Evolutionary conservation across 305 asterid genomes (phyloP), one percentile per base, ranked within the genome.

Genomic region (Salvia sclarea): DNA sequence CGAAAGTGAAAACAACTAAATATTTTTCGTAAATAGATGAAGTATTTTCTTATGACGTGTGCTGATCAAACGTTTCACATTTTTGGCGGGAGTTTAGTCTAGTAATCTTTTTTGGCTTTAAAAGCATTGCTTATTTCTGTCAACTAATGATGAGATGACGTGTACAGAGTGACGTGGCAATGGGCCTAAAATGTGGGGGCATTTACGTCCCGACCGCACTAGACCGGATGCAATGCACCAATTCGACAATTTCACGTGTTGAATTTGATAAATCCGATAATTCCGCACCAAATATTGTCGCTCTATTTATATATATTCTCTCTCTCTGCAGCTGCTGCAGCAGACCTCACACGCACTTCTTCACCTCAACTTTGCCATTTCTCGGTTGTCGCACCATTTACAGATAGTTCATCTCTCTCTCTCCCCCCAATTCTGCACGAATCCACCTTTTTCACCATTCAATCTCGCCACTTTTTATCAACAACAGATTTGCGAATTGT

Each of bases 111-210:
- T 28, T 28, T 28, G 33, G 33, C 33, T 28, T 1, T 1, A 6
- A 4, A 28, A 25, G 30, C 30, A 25, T 13, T 13, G 18, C 8
- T 13, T 4, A n/a, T n/a, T n/a, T n/a, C n/a, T n/a, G n/a, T n/a
- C n/a, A 47, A 47, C 4, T 2, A 17, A 17, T 7, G 12, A 17
- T 7, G 37, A 49, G 56, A 49, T 61, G 66, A 49, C 9, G 74
- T 68, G 78, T 73, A 13, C 47, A 49, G 54, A 6, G 21, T 70
- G 72, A 75, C 69, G 12, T 67, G 52, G 72, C 54, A 48, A 21
- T 53, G 69, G 71, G 61, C 11, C 41, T 47, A 38, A 52, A 59
- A 40, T 35, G 9, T 41, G 37, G 22, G 41, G 41, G 12, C 43
- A 24, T 25, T 13, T 25, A 5, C 4, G 0, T 21, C n/a, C 10